These are phyloP conservation scores for Aspergillus tubingensis DNA, from an alignment of 2,329 filamentous ascomycete species.

Conservation along the genomic window DNA sequence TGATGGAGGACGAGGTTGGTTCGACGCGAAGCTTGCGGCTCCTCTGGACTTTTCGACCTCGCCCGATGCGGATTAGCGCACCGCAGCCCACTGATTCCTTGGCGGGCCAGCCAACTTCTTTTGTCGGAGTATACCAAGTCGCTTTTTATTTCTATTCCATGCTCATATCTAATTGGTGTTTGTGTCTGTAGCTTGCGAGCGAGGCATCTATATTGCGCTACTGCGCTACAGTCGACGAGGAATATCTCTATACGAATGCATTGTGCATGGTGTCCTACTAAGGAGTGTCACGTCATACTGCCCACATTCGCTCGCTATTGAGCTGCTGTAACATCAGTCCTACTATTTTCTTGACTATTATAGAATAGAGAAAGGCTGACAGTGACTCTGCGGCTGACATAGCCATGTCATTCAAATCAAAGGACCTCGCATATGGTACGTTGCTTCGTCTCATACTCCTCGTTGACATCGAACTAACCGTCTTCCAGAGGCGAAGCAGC, in stretches of 20 bases:
- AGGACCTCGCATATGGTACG: constrained; percentile 48
- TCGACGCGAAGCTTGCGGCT: constrained; percentile 36
- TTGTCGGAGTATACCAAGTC: background rate
- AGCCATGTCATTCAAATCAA: constrained; percentile 45
- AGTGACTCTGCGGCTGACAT: constrained; percentile 10
- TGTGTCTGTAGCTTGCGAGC: background rate
- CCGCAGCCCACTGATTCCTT: constrained; percentile 23
- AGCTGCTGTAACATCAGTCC: constrained; percentile 1
- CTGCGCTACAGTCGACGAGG: background rate
- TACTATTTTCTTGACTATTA: background rate
- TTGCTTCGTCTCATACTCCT: background rate
- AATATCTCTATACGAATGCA: background rate
- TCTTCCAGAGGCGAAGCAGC: constrained; percentile 43
- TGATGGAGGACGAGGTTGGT: constrained; percentile 25
- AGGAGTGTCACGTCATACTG: background rate
- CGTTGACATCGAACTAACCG: constrained; percentile 4
- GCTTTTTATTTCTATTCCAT: background rate
- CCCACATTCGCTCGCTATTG: background rate
- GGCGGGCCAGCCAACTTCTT: constrained; percentile 10
- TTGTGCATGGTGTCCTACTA: background rate
- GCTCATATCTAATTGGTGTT: background rate
- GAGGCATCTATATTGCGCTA: background rate
- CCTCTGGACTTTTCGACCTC: constrained; percentile 40
- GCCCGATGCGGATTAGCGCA: constrained; percentile 37
- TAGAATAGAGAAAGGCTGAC: constrained; percentile 6